Base-by-base conservation (phyloP, 257 asterid genomes). In the Anisodus tanguticus region DNA sequence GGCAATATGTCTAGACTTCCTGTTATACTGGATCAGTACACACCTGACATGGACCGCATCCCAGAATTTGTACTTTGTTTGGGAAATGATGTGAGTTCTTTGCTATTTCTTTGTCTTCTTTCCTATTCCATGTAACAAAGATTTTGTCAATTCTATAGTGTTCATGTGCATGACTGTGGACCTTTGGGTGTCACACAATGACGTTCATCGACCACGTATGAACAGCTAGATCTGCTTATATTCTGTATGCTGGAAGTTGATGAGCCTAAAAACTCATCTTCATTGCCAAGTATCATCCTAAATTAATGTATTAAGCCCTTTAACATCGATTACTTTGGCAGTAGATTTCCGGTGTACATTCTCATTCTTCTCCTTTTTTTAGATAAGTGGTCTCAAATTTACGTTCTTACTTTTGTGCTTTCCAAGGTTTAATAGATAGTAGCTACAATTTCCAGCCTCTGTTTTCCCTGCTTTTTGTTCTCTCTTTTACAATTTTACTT, bases 41-140 rank as follows among this genome's bases (percentile, higher is more conserved):
- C 98, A 3, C 98, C 99, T 71, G 98, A 96, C 88, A 93, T 93
- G 98, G 99, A 94, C 87, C 97, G 95, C 84, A 92, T 93, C 77
- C 99, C 99, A 49, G 99, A 96, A 83, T 90, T 96, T 88, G 69
- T 93, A 86, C 99, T 96, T 88, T 92, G 95, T 87, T 88, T 96
- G 94, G 99, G 99, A 66, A 96, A 96, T 84, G 99, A 96, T 92
- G 99, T 94, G 89, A 92, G 98, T 91, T 80, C 85, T 35, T 74
- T 57, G 26, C 15, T 35, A 15, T 80, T 17, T 71, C 45, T 55
- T 31, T 84, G 77, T 49, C 55, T 66, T 9, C 68, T 47, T 13
- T 43, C 78, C 68, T 81, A 31, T 70, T 16, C 85, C n/a, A 41
- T 83, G 54, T 60, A 11, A 64, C 58, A 51, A 9, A 15, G 68